Base-by-base conservation (phyloP, 108 stramenopile species). In the Cyclotella kingstonii region DNA sequence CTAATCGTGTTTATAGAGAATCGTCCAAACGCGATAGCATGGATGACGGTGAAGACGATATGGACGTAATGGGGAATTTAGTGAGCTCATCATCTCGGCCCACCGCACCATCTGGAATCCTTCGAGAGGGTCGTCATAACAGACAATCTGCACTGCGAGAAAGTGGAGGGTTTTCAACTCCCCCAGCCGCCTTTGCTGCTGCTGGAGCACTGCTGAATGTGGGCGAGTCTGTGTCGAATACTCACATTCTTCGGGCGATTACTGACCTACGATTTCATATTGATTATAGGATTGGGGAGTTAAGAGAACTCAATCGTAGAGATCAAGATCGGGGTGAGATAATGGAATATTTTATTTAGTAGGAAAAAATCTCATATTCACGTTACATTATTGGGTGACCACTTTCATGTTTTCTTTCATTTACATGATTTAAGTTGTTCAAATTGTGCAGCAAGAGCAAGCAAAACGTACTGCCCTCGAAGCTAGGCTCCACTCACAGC, bases 381-480 rank as follows among this genome's bases (percentile, higher is more conserved):
- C n/a, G n/a, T n/a, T n/a, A n/a, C n/a, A n/a, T n/a, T n/a, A n/a
- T n/a, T n/a, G n/a, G n/a, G n/a, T n/a, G n/a, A n/a, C n/a, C 15
- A 14, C 35, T 4, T 1, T 54, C 34, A 35, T 5, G 15, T 34
- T 5, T 28, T 21, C 25, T 7, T 28, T 17, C 4, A 51, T 27
- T 28, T 4, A 26, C 25, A 17, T 51, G n/a, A 25, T 48, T 50
- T 0, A 29, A 66, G 66, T 77, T 9, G 21, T 65, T 26, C 55
- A 63, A 44, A 63, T 77, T 10, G 33, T 80, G 14, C 79, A 80
- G 42, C 64, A 76, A 55, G 79, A 80, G 30, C 63, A 76, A 57
- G 36, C 64, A 3, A 72, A 66, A 38, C 63, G 79, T 28, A 61
- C 69, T 5, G 75, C 79, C 7, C 54, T 80, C 14, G 76, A 80